Conservation (phyloP, 2,329 filamentous ascomycete species). For the Diaporthe sp. region DNA sequence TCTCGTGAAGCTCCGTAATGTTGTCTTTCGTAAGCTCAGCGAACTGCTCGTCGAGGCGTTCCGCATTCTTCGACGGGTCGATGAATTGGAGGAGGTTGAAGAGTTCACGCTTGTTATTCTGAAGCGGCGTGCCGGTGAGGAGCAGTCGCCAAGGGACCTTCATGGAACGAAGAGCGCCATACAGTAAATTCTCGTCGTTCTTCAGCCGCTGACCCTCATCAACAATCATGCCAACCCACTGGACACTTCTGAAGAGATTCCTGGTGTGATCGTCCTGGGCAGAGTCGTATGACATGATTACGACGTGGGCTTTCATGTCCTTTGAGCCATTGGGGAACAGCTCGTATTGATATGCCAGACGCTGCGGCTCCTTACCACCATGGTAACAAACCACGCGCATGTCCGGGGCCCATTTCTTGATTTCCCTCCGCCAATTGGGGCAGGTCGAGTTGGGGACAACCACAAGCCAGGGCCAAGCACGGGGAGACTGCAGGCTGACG, state of each 20-base stretch:
- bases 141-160: constrained; percentile 87
- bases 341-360: constrained; percentile 85
- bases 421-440: constrained; percentile 97
- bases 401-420: constrained; percentile 91
- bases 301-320: constrained; percentile 87
- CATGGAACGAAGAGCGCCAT: constrained; percentile 79
- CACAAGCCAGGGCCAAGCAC: constrained; percentile 92
- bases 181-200: constrained; percentile 89
- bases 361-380: constrained; percentile 80
- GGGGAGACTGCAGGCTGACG: constrained; percentile 74
- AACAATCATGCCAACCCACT: constrained; percentile 90
- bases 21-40: constrained; percentile 86
- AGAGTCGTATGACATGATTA: constrained; percentile 95
- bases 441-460: constrained; percentile 96
- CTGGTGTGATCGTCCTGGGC: constrained; percentile 80
- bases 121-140: constrained; percentile 91
- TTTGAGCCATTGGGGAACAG: constrained; percentile 78
- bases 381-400: constrained; percentile 94
- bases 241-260: constrained; percentile 76
- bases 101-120: constrained; percentile 94
- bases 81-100: constrained; percentile 98
- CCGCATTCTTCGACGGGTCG: constrained; percentile 79
- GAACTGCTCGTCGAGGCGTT: constrained; percentile 81
- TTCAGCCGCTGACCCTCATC: constrained; percentile 97
- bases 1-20: constrained; percentile 82